Percentiles rank a stretch among this genome's conserved stretches.
Conservation (phyloP, 164 flowering plant genomes). For the Echeveria elegans region DNA sequence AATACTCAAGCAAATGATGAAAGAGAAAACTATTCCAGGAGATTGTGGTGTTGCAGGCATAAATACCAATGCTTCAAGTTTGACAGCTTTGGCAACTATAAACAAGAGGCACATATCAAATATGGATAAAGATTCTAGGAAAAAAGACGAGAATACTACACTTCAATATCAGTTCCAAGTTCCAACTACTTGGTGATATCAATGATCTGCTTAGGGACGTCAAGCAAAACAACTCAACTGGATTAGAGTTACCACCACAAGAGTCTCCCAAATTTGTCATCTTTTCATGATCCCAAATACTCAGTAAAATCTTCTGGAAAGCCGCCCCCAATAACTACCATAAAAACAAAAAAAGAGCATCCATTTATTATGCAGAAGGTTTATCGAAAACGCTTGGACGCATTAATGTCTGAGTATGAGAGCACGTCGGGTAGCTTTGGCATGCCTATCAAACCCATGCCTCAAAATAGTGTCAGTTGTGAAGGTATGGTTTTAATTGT, state of each 20-base stretch:
- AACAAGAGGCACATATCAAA: slow-evolving; percentile 23
- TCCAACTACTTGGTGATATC: slow-evolving; percentile 57
- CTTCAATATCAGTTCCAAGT: slow-evolving; percentile 25
- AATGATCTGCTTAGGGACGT: slow-evolving; percentile 49
- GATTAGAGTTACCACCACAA: slow-evolving; percentile 19
- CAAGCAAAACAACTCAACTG: slow-evolving; percentile 30
- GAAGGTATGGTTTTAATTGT: slow-evolving; percentile 95
- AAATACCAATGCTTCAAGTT: slow-evolving; percentile 15
- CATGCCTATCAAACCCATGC: slow-evolving; percentile 47
- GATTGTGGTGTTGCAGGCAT: slow-evolving; percentile 13
- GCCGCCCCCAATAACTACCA: slow-evolving; percentile 33
- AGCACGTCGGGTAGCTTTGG: slow-evolving; percentile 64
- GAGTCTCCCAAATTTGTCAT: slow-evolving; percentile 20
- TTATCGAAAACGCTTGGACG: slow-evolving; percentile 46
- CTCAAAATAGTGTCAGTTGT: slow-evolving; percentile 54
- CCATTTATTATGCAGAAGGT: slow-evolving; percentile 52
- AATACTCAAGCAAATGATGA: no score
- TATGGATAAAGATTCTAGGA: slow-evolving; percentile 15
- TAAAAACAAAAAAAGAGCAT: slow-evolving; percentile 39
- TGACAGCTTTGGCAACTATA: slow-evolving; percentile 17
- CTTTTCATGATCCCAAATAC: slow-evolving; percentile 20
- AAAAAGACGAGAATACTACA: slow-evolving; percentile 29
- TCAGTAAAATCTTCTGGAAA: slow-evolving; percentile 33
- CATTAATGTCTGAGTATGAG: no score
- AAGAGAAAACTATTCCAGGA: slow-evolving; percentile 28